These are phyloP conservation scores for Cercospora berteroae DNA, from an alignment of 2,329 filamentous ascomycete genomes.

Conservation along the genomic window DNA sequence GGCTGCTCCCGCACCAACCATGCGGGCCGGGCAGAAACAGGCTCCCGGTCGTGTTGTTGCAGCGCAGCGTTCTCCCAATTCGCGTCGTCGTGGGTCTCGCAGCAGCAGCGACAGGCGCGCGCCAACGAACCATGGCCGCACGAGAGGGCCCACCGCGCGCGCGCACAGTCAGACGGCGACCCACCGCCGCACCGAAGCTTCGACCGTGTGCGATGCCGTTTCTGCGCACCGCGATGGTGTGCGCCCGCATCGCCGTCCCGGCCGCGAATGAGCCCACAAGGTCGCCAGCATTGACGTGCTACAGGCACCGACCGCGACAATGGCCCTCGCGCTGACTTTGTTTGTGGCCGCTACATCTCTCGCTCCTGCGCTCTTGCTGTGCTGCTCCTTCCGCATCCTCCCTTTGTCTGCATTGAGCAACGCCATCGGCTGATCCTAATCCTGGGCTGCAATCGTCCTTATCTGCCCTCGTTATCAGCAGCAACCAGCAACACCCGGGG, in stretches of 20 bases:
- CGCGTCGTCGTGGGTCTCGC: background rate
- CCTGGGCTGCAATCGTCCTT: background rate
- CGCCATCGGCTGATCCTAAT: background rate
- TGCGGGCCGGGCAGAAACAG: background rate
- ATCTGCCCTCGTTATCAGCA: background rate
- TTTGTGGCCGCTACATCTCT: background rate
- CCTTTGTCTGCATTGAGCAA: background rate
- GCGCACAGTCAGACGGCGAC: background rate
- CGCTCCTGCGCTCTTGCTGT: background rate
- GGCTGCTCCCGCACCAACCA: background rate
- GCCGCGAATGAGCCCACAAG: background rate
- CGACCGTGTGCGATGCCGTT: background rate
- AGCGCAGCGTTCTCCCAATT: background rate
- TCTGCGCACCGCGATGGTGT: background rate
- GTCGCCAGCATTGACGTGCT: background rate
- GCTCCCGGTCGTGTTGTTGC: background rate
- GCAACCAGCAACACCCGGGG: background rate
- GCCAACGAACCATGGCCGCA: background rate
- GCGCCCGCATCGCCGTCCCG: background rate
- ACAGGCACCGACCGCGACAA: background rate
- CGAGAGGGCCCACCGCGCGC: background rate
- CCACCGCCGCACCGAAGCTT: background rate
- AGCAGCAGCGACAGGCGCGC: background rate
- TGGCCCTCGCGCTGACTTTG: background rate
- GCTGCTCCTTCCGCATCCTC: background rate